Evolutionary conservation across 1,284 basidiomycete genomes (phyloP), one percentile per base, ranked within the genome.

Genomic region (Malassezia japonica): DNA sequence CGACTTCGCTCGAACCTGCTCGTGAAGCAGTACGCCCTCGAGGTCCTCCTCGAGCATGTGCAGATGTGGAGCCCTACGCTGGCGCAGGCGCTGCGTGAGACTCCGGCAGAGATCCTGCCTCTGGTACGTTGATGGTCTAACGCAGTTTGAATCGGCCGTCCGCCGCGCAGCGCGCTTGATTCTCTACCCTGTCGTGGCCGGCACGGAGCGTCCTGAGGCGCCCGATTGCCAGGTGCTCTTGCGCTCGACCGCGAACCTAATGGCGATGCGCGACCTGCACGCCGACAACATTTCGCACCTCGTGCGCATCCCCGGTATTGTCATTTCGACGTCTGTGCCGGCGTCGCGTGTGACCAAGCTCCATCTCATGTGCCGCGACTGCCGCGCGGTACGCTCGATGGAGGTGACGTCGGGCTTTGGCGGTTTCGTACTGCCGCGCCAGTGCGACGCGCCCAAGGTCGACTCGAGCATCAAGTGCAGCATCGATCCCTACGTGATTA

Each of bases 221-320:
- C 86, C 89, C 15, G 84, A 84, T 66, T 80, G 96, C 43, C 94
- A 98, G 74, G 80, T 96, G 47, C 88, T 86, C 23, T 78, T 98
- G 32, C 83, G 81, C 65, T 90, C 87, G 16, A 85, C 85, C 8
- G 65, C 66, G 36, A 94, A 94, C 75, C 80, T 98, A 76, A 82
- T 87, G 56, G 87, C 88, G 69, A 96, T 98, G 76, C 83, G 94
- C 42, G 87, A 94, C 48, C 45, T 57, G 6, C 70, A 81, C 55
- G 92, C 94, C 4, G 82, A 91, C 62, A 90, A 85, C 24, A 86
- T 96, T 78, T 90, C 91, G 66, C 90, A 87, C 65, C 83, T 99
- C 35, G 92, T 98, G 29, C 85, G 94, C 56, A 82, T 98, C 35
- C 94, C 94, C 1, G 94, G 94, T 28, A 99, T 99, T 66, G 90